Evolutionary conservation across 345 rosid species (phyloP).

Genomic region (Rhizophora mangle): DNA sequence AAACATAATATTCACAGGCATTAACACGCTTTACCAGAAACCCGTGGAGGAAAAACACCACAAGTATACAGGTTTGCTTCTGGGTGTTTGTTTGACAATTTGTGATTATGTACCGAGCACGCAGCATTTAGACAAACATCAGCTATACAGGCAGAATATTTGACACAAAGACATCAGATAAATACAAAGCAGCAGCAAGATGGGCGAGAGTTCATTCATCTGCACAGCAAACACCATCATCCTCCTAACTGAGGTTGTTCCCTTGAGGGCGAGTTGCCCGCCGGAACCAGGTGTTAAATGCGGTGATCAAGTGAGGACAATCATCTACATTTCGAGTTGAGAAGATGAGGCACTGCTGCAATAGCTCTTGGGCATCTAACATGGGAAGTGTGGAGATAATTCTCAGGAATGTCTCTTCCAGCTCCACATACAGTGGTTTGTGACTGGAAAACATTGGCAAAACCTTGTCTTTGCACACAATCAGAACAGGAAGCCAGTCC

Average conservation of each 20-base stretch:
- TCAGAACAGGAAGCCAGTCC: conserved; percentile 75
- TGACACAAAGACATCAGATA: no score
- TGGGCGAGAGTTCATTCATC: no score
- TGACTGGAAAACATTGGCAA: conserved; percentile 45
- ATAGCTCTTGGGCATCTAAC: conserved; percentile 29
- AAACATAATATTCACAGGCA: no score
- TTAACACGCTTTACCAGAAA: no score
- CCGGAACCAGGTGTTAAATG: conserved; percentile 73
- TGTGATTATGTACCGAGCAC: no score
- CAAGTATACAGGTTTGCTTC: no score
- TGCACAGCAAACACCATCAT: no score
- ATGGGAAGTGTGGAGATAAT: conserved; percentile 66
- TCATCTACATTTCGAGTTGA: conserved; percentile 33
- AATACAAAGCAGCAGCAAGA: no score
- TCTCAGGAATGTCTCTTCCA: conserved; percentile 60
- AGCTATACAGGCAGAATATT: no score
- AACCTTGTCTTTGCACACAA: conserved; percentile 48
- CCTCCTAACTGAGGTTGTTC: neutral
- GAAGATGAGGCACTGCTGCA: conserved; percentile 3
- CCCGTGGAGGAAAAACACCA: no score
- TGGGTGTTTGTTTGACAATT: no score
- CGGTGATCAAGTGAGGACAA: conserved; percentile 59
- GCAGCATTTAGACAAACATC: no score
- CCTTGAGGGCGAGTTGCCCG: conserved; percentile 40
- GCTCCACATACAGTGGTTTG: conserved; percentile 45